These are phyloP conservation scores for Plasmodium knowlesi DNA, from an alignment of 169 alveolate species.

Conservation along the genomic window DNA sequence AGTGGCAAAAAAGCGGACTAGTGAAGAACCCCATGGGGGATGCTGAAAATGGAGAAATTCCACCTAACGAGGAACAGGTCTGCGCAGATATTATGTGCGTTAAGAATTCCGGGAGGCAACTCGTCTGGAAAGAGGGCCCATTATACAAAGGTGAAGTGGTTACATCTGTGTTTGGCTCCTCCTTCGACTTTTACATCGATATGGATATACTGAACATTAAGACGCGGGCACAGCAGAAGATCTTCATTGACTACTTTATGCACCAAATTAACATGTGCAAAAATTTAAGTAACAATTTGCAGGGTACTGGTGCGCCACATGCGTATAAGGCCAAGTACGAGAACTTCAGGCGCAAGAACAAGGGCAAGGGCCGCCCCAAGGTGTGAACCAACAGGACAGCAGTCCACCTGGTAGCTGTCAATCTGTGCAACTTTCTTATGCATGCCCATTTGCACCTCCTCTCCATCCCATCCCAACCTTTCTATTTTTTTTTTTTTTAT, in stretches of 20 bases:
- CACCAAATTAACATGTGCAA: constrained; percentile 85
- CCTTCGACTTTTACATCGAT: constrained; percentile 84
- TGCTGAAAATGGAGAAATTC: constrained; percentile 44
- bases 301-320: constrained; percentile 16
- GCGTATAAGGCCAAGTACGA: constrained; percentile 38
- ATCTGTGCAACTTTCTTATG: background rate
- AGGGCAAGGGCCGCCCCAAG: constrained; percentile 10
- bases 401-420: background rate
- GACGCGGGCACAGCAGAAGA: constrained; percentile 77
- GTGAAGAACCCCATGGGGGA: background rate
- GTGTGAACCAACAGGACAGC: background rate
- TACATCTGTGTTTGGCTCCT: constrained; percentile 76
- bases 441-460: background rate
- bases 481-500: too few species aligned
- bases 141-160: constrained; percentile 79
- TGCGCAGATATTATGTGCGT: constrained; percentile 84
- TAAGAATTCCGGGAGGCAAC: constrained; percentile 81
- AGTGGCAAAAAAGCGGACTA: too few species aligned
- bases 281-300: constrained; percentile 77
- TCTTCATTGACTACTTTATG: constrained; percentile 83
- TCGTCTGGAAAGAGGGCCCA: constrained; percentile 80
- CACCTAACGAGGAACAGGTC: constrained; percentile 75
- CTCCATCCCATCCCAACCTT: background rate
- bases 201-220: constrained; percentile 82
- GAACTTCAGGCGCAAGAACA: constrained; percentile 28